Base-by-base conservation (phyloP, 192 early-diverging fungal species). In the Umbelopsis ramanniana region DNA sequence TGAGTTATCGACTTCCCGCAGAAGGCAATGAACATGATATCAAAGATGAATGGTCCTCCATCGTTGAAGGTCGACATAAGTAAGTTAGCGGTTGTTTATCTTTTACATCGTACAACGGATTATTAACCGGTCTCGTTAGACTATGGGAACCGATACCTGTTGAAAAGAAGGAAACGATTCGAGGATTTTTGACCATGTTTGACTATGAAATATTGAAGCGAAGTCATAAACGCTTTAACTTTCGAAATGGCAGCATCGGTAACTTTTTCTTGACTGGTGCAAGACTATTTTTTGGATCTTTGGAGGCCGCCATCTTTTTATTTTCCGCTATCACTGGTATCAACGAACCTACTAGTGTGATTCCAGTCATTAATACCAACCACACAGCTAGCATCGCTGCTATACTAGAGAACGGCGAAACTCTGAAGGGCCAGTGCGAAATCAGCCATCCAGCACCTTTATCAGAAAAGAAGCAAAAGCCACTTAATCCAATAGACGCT, bases 251-350 rank as follows among this genome's bases (percentile, higher is more conserved):
- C 33, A 85, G 84, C 19, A 91, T 93, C 67, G 92, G 92, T 6
- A 93, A 93, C 77, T 91, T 93, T 76, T 92, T 93, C 72, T 73
- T 93, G 66, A 92, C 90, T 29, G 92, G 92, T 11, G 90, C 88
- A 6, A 83, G 92, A 12, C 77, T 93, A 43, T 93, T 93, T 67
- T 92, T 92, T 81, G 82, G 89, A 26, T 88, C 86, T 46, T 52
- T 88, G 0, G 87, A 88, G 52, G 89, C 91, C 9, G 92, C 91
- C 53, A 90, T 93, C 55, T 92, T 92, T 75, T 75, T 92, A 60
- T 92, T 93, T 74, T 79, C 89, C 0, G 80, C 88, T 40, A 93
- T 92, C 55, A 89, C 88, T 26, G 85, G 88, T 9, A 86, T 88
- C 46, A 87, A 87, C 4, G 84, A 87, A 12, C 83, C 84, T 10